A percentile compares a stretch with the other conserved stretches of the same genome.
Evolutionary conservation across 140 eudicot species (phyloP).

Genomic region (Stevia rebaudiana): DNA sequence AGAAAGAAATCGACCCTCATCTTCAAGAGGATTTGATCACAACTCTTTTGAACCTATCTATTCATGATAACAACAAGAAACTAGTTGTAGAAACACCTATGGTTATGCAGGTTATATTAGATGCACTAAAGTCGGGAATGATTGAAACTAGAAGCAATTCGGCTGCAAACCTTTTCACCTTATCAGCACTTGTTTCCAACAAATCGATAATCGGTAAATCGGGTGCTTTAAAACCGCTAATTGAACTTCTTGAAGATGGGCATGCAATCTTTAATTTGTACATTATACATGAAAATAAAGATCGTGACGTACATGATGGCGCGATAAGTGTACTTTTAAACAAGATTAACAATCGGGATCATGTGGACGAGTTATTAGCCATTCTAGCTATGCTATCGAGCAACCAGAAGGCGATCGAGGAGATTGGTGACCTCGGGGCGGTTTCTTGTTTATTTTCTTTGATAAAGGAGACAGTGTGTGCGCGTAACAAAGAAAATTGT

Average conservation of each 20-base stretch:
- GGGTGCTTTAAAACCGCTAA: conserved; percentile 58
- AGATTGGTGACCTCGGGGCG: conserved; percentile 65
- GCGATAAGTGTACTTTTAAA: conserved; percentile 58
- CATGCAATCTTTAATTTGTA: conserved; percentile 75
- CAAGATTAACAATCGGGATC: conserved; percentile 43
- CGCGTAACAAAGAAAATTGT: conserved; percentile 64
- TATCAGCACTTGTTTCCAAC: conserved; percentile 81
- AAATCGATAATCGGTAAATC: conserved; percentile 73
- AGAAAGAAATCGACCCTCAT: conserved; percentile 29
- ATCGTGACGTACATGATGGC: conserved; percentile 61
- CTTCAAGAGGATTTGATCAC: conserved; percentile 88
- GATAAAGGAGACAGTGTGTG: conserved; percentile 58
- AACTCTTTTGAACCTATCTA: conserved; percentile 71
- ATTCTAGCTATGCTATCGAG: conserved; percentile 95
- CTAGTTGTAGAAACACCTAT: conserved; percentile 66
- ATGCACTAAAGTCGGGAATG: conserved; percentile 58
- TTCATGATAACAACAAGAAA: conserved; percentile 77
- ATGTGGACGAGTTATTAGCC: conserved; percentile 72
- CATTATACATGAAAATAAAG: conserved; percentile 70
- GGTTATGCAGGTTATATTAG: conserved; percentile 50
- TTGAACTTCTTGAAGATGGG: conserved; percentile 72
- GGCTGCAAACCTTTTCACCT: conserved; percentile 82
- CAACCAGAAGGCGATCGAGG: conserved; percentile 68
- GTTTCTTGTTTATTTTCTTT: conserved; percentile 58
- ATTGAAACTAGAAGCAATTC: conserved; percentile 70